Evolutionary conservation across 495 filamentous ascomycete genomes (phyloP).

Genomic region (Lophiotrema nucula): DNA sequence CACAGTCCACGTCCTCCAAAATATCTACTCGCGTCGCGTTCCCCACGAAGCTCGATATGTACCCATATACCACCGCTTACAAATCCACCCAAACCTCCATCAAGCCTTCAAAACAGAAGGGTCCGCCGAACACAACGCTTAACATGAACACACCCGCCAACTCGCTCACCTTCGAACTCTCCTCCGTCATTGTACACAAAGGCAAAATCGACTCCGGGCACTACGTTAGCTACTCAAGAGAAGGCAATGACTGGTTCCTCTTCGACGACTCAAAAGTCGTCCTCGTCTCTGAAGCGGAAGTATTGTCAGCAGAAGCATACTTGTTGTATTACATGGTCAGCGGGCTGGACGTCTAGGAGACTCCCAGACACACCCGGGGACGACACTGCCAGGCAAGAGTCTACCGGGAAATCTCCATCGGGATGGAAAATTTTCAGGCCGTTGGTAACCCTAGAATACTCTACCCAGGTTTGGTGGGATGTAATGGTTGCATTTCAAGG

Average conservation of each 20-base stretch:
- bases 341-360: slow-evolving; percentile 21
- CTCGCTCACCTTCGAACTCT: slow-evolving; percentile 62
- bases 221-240: slow-evolving; percentile 81
- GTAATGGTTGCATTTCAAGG: too few relatives aligned
- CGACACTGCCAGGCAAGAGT: too few relatives aligned
- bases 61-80: slow-evolving; percentile 74
- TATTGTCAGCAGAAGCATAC: slow-evolving; percentile 79
- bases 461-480: too few relatives aligned
- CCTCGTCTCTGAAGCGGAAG: slow-evolving; percentile 70
- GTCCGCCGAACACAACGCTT: slow-evolving; percentile 12
- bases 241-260: slow-evolving; percentile 82
- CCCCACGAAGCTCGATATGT: slow-evolving; percentile 82
- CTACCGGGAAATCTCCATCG: too few relatives aligned
- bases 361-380: too few relatives aligned
- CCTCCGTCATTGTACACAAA: slow-evolving; percentile 81
- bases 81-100: slow-evolving; percentile 33
- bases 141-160: slow-evolving; percentile 30
- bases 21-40: slow-evolving; percentile 79
- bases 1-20: slow-evolving; percentile 65
- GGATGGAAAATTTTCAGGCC: too few relatives aligned
- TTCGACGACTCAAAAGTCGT: slow-evolving; percentile 93
- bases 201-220: slow-evolving; percentile 88
- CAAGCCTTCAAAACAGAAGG: slow-evolving; percentile 16
- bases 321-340: slow-evolving; percentile 68
- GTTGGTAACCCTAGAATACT: too few relatives aligned